Conservation (phyloP, 1,284 basidiomycete genomes). For the Schizophyllum amplum region DNA sequence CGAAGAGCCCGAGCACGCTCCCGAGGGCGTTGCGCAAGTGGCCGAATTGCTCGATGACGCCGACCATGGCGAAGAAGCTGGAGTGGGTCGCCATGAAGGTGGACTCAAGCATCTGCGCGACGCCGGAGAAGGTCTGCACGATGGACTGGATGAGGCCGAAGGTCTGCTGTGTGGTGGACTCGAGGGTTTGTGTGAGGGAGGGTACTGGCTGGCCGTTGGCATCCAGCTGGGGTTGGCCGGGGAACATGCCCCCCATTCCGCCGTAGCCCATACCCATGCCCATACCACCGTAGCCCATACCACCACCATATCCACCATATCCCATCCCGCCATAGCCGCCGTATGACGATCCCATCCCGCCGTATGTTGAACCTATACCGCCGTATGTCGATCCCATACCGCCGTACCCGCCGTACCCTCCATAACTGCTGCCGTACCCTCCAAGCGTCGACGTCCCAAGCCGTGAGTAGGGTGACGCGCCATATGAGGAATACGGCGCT, state of each 20-base stretch:
- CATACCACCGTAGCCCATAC: slow-evolving; percentile 31
- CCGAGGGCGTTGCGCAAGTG: slow-evolving; percentile 89
- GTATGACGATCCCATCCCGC: slow-evolving; percentile 23
- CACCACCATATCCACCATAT: slow-evolving; percentile 34
- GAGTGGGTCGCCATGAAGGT: slow-evolving; percentile 99
- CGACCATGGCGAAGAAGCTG: slow-evolving; percentile 98
- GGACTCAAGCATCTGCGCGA: slow-evolving; percentile 96
- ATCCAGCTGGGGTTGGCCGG: slow-evolving; percentile 26
- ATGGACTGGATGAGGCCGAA: slow-evolving; percentile 92
- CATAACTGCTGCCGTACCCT: slow-evolving; percentile 21
- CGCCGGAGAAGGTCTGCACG: slow-evolving; percentile 92
- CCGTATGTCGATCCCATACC: no score
- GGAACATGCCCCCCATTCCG: slow-evolving; percentile 31
- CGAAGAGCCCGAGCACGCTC: slow-evolving; percentile 89
- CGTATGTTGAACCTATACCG: slow-evolving; percentile 19
- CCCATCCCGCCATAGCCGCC: slow-evolving; percentile 33
- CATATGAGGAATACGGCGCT: slow-evolving; percentile 25
- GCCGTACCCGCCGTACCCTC: slow-evolving; percentile 4
- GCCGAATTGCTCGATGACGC: slow-evolving; percentile 93
- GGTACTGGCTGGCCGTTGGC: slow-evolving; percentile 40
- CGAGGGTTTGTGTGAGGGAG: slow-evolving; percentile 81
- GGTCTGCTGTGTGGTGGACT: slow-evolving; percentile 85
- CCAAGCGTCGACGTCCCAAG: slow-evolving; percentile 21
- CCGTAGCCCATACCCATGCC: slow-evolving; percentile 35
- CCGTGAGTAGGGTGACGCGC: slow-evolving; percentile 30